These are phyloP conservation scores for Teunomyces gatunensis DNA, from an alignment of 805 yeast genomes.

Conservation along the genomic window DNA sequence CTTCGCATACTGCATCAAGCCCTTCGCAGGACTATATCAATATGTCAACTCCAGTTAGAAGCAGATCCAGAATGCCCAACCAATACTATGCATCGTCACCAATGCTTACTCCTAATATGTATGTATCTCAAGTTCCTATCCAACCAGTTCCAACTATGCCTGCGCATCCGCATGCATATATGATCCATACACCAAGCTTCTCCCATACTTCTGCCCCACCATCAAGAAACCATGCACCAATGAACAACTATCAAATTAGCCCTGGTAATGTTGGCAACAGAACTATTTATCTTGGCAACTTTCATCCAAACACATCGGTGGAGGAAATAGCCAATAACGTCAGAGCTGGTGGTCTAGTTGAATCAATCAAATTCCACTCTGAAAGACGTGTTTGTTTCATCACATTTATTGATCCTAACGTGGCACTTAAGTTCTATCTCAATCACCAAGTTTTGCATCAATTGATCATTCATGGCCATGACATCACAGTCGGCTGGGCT, in stretches of 20 bases:
- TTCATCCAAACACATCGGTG: slow-evolving; percentile 60
- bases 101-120: slow-evolving; percentile 1
- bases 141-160: not conserved
- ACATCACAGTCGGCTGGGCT: slow-evolving; percentile 70
- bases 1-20: slow-evolving; percentile 2
- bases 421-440: slow-evolving; percentile 67
- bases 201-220: not conserved
- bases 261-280: slow-evolving; percentile 50
- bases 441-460: slow-evolving; percentile 56
- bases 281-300: slow-evolving; percentile 66
- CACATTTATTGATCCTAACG: slow-evolving; percentile 61
- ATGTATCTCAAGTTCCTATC: not conserved
- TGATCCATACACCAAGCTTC: slow-evolving; percentile 1
- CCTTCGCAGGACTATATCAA: not conserved
- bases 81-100: slow-evolving; percentile 2
- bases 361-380: slow-evolving; percentile 50
- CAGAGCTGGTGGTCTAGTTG: slow-evolving; percentile 72
- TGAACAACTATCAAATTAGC: slow-evolving; percentile 3
- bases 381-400: slow-evolving; percentile 63
- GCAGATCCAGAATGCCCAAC: not conserved
- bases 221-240: not conserved
- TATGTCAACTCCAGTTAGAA: not conserved
- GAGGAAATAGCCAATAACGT: slow-evolving; percentile 77
- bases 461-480: slow-evolving; percentile 58
- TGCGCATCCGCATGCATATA: slow-evolving; percentile 4